Evolutionary conservation across 805 yeast species (phyloP).

Genomic region (Lachancea cidri): DNA sequence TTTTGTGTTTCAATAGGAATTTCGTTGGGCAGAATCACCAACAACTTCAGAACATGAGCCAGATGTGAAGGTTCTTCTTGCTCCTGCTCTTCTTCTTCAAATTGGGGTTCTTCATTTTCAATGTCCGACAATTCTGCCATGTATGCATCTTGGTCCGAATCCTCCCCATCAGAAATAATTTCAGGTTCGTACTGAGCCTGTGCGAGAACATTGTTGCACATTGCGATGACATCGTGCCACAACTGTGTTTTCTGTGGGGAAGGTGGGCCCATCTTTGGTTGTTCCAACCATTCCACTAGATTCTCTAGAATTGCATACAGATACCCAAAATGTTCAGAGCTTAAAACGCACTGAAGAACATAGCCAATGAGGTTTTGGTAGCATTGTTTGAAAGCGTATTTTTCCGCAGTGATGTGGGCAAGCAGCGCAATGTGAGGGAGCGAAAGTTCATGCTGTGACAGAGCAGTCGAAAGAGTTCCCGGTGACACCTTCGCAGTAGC

Average conservation of each 20-base stretch:
- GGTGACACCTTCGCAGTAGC: slow-evolving; percentile 4
- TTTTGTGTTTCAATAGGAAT: not conserved
- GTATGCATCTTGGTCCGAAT: slow-evolving; percentile 22
- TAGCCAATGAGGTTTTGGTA: slow-evolving; percentile 2
- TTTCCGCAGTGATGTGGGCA: slow-evolving; percentile 1
- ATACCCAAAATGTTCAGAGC: not conserved
- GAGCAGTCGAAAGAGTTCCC: not conserved
- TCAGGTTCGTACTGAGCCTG: not conserved
- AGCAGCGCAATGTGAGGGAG: slow-evolving; percentile 3
- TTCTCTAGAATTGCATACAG: slow-evolving; percentile 1
- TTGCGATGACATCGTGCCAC: not conserved
- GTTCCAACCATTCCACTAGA: slow-evolving; percentile 6
- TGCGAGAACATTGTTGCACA: slow-evolving; percentile 1
- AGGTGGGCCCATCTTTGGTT: slow-evolving; percentile 2
- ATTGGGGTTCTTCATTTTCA: slow-evolving; percentile 14
- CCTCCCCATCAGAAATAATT: slow-evolving; percentile 8
- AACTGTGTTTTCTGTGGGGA: not conserved
- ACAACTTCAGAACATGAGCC: not conserved
- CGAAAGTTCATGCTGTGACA: not conserved
- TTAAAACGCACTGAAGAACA: not conserved
- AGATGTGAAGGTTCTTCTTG: slow-evolving; percentile 1
- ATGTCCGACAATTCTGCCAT: slow-evolving; percentile 14
- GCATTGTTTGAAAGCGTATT: slow-evolving; percentile 1
- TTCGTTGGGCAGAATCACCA: not conserved
- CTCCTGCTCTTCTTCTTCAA: slow-evolving; percentile 12